phyloP scores from a whole-genome alignment of 768 basidiomycete genomes.

The Coprinellus micaceus region DNA sequence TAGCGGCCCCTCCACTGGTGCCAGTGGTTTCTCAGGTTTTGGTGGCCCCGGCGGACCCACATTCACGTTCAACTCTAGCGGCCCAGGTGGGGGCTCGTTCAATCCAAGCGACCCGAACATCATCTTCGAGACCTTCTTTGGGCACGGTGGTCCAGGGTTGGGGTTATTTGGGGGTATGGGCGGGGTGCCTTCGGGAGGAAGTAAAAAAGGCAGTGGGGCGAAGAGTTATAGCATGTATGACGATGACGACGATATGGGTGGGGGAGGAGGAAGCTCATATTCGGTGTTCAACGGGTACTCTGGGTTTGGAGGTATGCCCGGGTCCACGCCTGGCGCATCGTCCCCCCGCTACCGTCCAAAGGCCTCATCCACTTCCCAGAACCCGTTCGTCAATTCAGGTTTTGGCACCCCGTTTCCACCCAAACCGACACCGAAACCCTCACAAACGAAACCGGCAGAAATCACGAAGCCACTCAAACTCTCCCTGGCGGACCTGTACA shows the following conservation, averaged over 20 bases:
- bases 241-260: slow-evolving; percentile 33
- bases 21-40: slow-evolving; percentile 44
- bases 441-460: slow-evolving; percentile 40
- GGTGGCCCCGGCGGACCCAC: slow-evolving; percentile 40
- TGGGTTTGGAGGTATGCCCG: slow-evolving; percentile 49
- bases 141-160: slow-evolving; percentile 28
- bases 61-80: slow-evolving; percentile 53
- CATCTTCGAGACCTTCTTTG: slow-evolving; percentile 75
- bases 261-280: too few species aligned
- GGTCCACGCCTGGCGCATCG: slow-evolving; percentile 41
- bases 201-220: slow-evolving; percentile 25
- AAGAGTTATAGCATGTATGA: slow-evolving; percentile 27
- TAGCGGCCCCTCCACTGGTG: too few species aligned
- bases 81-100: slow-evolving; percentile 53
- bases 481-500: slow-evolving; percentile 81
- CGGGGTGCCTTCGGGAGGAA: slow-evolving; percentile 36
- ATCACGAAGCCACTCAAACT: slow-evolving; percentile 81
- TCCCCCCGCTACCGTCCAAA: slow-evolving; percentile 1
- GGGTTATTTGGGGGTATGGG: slow-evolving; percentile 7
- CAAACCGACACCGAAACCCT: slow-evolving; percentile 21
- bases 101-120: slow-evolving; percentile 78
- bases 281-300: slow-evolving; percentile 32
- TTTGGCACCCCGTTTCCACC: slow-evolving; percentile 22
- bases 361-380: slow-evolving; percentile 23
- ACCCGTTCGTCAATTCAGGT: not conserved